Conservation (phyloP, 768 basidiomycete genomes). For the Mycena venus region DNA sequence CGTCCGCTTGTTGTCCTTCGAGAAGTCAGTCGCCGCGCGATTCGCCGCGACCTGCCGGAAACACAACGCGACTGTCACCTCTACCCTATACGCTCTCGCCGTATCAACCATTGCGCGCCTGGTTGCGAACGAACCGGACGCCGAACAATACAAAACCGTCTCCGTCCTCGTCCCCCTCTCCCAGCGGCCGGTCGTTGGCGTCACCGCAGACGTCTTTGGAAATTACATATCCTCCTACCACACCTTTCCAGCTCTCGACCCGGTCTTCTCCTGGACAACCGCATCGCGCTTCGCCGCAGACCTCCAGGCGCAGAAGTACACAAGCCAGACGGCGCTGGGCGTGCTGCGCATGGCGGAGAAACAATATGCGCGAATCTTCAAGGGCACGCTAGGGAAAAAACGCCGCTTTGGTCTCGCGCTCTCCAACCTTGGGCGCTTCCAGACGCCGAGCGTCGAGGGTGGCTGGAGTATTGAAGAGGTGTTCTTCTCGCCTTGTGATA, state of each 20-base stretch:
- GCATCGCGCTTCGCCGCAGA: slow-evolving; percentile 42
- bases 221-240: slow-evolving; percentile 45
- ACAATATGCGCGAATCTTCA: slow-evolving; percentile 42
- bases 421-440: slow-evolving; percentile 54
- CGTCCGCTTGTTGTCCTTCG: slow-evolving; percentile 42
- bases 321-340: slow-evolving; percentile 41
- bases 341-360: slow-evolving; percentile 49
- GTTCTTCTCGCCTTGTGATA: slow-evolving; percentile 45
- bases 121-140: neutral
- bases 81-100: slow-evolving; percentile 41
- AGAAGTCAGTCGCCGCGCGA: slow-evolving; percentile 29
- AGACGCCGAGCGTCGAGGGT: neutral
- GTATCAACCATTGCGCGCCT: slow-evolving; percentile 38
- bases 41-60: slow-evolving; percentile 42
- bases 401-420: slow-evolving; percentile 46
- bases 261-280: slow-evolving; percentile 46
- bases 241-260: slow-evolving; percentile 35
- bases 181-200: slow-evolving; percentile 44
- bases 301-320: slow-evolving; percentile 37
- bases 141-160: slow-evolving; percentile 24
- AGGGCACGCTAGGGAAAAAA: slow-evolving; percentile 48
- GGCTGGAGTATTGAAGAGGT: slow-evolving; percentile 36
- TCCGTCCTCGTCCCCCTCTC: slow-evolving; percentile 46
- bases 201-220: slow-evolving; percentile 46
- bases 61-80: slow-evolving; percentile 48